A percentile compares a stretch with the other conserved stretches of the same genome.
Evolutionary conservation across 208 protist species (phyloP).

Genomic region (Leishmania major): DNA sequence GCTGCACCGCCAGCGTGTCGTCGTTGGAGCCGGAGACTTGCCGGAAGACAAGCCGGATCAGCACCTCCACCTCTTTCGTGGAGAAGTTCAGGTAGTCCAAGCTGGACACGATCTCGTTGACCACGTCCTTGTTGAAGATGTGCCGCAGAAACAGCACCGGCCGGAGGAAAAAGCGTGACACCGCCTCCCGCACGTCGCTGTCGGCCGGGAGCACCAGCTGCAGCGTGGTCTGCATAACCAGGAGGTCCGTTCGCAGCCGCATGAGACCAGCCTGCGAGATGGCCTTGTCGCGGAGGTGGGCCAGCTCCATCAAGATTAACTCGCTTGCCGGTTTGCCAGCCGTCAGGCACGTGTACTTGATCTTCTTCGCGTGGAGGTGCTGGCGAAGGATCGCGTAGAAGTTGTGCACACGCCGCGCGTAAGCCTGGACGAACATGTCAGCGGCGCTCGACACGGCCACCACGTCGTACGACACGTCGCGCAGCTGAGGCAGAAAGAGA

Average conservation of each 20-base stretch:
- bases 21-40: slow-evolving; percentile 68
- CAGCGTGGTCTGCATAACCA: slow-evolving; percentile 78
- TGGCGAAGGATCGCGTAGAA: slow-evolving; percentile 72
- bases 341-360: slow-evolving; percentile 77
- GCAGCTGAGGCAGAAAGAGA: slow-evolving; percentile 84
- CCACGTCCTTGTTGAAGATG: slow-evolving; percentile 76
- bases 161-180: slow-evolving; percentile 62
- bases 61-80: slow-evolving; percentile 68
- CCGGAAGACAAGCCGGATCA: slow-evolving; percentile 82
- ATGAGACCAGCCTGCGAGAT: slow-evolving; percentile 67
- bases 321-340: slow-evolving; percentile 76
- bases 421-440: slow-evolving; percentile 88
- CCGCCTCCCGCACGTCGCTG: slow-evolving; percentile 66
- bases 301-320: slow-evolving; percentile 76
- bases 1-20: slow-evolving; percentile 46
- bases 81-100: slow-evolving; percentile 72
- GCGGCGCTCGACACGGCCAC: slow-evolving; percentile 61
- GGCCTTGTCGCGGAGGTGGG: slow-evolving; percentile 81
- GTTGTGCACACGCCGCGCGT: slow-evolving; percentile 68
- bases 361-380: slow-evolving; percentile 60
- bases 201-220: slow-evolving; percentile 76
- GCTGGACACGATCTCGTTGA: slow-evolving; percentile 79
- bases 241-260: slow-evolving; percentile 65
- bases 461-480: slow-evolving; percentile 84
- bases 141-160: slow-evolving; percentile 79